Evolutionary conservation across 1,139 yeast genomes (phyloP).

Genomic region (Yamadazyma blattariae): DNA sequence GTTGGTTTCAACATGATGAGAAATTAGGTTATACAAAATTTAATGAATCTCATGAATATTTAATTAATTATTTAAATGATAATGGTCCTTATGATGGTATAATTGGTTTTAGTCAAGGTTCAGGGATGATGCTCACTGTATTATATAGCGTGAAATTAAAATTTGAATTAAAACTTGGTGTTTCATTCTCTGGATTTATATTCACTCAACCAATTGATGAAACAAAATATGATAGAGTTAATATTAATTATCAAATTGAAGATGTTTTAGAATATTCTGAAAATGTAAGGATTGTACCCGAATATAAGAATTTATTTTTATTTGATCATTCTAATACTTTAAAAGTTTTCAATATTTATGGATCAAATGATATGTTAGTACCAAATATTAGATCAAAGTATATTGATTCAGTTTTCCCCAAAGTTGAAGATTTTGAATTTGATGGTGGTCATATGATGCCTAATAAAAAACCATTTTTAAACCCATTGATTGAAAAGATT

Average conservation of each 20-base stretch:
- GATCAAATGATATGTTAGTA: constrained; percentile 32
- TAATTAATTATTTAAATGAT: constrained; percentile 52
- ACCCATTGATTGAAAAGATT: constrained; percentile 25
- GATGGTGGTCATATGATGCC: constrained; percentile 44
- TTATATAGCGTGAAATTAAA: constrained; percentile 24
- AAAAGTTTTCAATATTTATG: constrained; percentile 27
- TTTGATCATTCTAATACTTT: constrained; percentile 15
- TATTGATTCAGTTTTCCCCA: constrained; percentile 20
- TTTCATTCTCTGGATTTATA: constrained; percentile 55
- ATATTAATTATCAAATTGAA: constrained; percentile 19
- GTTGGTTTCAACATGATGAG: constrained; percentile 36
- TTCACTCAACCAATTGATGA: constrained; percentile 40
- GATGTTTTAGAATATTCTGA: constrained; percentile 20
- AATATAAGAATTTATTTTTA: constrained; percentile 18
- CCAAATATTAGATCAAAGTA: constrained; percentile 30
- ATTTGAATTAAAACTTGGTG: constrained; percentile 42
- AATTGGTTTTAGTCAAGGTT: constrained; percentile 92
- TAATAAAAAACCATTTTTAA: constrained; percentile 25
- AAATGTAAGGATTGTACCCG: constrained; percentile 17
- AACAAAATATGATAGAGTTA: constrained; percentile 14
- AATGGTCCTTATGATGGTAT: constrained; percentile 90
- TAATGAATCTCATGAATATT: constrained; percentile 31
- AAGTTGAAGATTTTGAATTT: constrained; percentile 20
- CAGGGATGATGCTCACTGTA: constrained; percentile 66
- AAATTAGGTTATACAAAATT: constrained; percentile 28